phyloP scores from a whole-genome alignment of 805 yeast genomes.

The Phaffomyces thermotolerans region DNA sequence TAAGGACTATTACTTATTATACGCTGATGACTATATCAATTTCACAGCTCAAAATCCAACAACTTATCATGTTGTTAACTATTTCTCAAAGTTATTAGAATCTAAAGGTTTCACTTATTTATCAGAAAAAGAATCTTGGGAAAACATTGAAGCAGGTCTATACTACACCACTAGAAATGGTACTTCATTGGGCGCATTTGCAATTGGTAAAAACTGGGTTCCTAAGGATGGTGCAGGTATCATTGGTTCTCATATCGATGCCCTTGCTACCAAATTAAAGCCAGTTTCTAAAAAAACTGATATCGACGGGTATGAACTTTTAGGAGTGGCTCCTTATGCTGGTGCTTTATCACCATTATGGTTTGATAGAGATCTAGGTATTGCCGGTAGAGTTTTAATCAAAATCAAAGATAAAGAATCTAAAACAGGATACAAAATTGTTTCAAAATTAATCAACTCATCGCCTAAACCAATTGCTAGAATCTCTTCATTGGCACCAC shows the following conservation, averaged over 20 bases:
- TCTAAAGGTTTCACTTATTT: constrained; percentile 58
- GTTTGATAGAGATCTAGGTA: constrained; percentile 83
- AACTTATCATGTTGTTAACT: constrained; percentile 59
- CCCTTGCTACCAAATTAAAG: constrained; percentile 61
- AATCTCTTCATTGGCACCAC: constrained; percentile 82
- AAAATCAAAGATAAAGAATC: constrained; percentile 28
- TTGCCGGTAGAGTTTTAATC: constrained; percentile 71
- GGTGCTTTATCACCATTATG: constrained; percentile 60
- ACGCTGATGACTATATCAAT: constrained; percentile 49
- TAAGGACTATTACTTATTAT: constrained; percentile 24
- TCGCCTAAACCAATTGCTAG: constrained; percentile 68
- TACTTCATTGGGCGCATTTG: constrained; percentile 61
- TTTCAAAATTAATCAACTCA: constrained; percentile 43
- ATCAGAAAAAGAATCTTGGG: constrained; percentile 47
- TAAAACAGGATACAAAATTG: constrained; percentile 27
- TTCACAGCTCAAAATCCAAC: constrained; percentile 73
- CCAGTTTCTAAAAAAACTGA: constrained; percentile 56
- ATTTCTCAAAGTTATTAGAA: constrained; percentile 41
- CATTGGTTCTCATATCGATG: constrained; percentile 71
- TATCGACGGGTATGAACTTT: constrained; percentile 66
- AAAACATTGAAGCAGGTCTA: constrained; percentile 37
- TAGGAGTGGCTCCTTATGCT: constrained; percentile 82
- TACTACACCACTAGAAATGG: constrained; percentile 67
- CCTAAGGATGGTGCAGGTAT: constrained; percentile 62
- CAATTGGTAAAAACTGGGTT: constrained; percentile 58